Evolutionary conservation across 2,329 filamentous ascomycete species (phyloP).

Genomic region (Colletotrichum musicola): DNA sequence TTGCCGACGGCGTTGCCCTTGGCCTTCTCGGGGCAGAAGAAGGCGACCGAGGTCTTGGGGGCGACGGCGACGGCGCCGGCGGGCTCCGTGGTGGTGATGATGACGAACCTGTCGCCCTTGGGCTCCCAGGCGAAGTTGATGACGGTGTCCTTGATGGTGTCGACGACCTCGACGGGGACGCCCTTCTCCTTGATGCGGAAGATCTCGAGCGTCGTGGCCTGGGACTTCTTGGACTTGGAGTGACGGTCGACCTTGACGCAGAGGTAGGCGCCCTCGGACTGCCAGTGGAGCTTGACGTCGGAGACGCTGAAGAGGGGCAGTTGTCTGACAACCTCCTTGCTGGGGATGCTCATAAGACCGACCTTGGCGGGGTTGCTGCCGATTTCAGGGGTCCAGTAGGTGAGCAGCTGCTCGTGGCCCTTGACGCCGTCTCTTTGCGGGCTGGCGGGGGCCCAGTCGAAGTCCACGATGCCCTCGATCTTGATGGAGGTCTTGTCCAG

Average conservation of each 20-base stretch:
- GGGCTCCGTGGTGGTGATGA: constrained; percentile 94
- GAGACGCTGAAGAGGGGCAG: constrained; percentile 98
- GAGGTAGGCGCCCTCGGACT: constrained; percentile 92
- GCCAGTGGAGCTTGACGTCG: constrained; percentile 98
- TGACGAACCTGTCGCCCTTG: constrained; percentile 95
- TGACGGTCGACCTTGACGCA: constrained; percentile 99
- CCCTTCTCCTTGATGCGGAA: constrained; percentile 98
- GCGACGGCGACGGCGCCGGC: constrained; percentile 82
- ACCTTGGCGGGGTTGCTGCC: constrained; percentile 98
- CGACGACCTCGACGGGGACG: constrained; percentile 96
- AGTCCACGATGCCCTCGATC: constrained; percentile 96
- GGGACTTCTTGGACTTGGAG: constrained; percentile 98
- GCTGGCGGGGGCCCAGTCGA: constrained; percentile 94
- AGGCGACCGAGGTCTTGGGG: constrained; percentile 93
- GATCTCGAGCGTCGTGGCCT: constrained; percentile 97
- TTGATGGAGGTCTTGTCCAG: constrained; percentile 94
- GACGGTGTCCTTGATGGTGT: constrained; percentile 97
- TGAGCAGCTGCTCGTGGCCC: constrained; percentile 94
- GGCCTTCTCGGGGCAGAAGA: constrained; percentile 96
- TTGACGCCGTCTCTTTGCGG: constrained; percentile 87
- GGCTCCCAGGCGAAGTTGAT: constrained; percentile 99
- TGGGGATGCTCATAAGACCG: constrained; percentile 94
- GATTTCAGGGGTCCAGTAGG: constrained; percentile 98
- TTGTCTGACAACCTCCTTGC: constrained; percentile 92
- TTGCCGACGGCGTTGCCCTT: constrained; percentile 87